phyloP scores from a whole-genome alignment of 139 green algal species.

The Marvania coccoides region DNA sequence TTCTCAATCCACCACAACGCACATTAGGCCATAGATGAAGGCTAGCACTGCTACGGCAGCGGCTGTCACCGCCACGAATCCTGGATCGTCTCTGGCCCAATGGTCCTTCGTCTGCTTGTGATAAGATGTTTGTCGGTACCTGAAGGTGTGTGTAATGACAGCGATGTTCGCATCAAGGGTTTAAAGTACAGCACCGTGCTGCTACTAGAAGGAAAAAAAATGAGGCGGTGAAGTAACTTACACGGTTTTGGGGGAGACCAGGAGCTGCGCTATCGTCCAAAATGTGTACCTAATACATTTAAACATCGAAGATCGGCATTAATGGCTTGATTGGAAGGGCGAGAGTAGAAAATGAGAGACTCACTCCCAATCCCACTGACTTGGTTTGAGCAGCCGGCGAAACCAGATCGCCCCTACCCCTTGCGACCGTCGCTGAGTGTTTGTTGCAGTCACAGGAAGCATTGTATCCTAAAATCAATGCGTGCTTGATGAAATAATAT shows the following conservation, averaged over 20 bases:
- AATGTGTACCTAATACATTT: slow-evolving; percentile 71
- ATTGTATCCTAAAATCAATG: too few species aligned
- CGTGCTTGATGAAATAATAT: too few species aligned
- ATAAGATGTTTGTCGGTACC: slow-evolving; percentile 92
- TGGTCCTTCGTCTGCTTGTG: slow-evolving; percentile 98
- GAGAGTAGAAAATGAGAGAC: background rate
- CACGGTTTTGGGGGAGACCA: slow-evolving; percentile 83
- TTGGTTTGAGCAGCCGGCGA: slow-evolving; percentile 62
- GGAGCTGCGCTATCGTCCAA: slow-evolving; percentile 94
- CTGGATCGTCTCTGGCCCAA: slow-evolving; percentile 94
- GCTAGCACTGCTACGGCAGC: slow-evolving; percentile 62
- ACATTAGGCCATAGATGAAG: slow-evolving; percentile 77
- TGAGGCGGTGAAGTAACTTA: slow-evolving; percentile 41
- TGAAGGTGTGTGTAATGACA: too few species aligned
- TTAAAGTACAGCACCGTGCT: background rate
- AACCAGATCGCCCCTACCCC: slow-evolving; percentile 46
- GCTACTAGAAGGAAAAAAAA: background rate
- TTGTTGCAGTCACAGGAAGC: background rate
- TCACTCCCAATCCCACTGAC: slow-evolving; percentile 87
- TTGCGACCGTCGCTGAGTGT: background rate
- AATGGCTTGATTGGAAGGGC: background rate
- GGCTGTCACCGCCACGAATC: slow-evolving; percentile 81
- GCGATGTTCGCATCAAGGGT: background rate
- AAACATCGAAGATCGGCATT: background rate
- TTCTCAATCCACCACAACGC: slow-evolving; percentile 3